Percentiles rank a stretch among this genome's conserved stretches.
These are phyloP conservation scores for Ambrosia hybrid DNA, from an alignment of 140 eudicot species.

Conservation along the genomic window DNA sequence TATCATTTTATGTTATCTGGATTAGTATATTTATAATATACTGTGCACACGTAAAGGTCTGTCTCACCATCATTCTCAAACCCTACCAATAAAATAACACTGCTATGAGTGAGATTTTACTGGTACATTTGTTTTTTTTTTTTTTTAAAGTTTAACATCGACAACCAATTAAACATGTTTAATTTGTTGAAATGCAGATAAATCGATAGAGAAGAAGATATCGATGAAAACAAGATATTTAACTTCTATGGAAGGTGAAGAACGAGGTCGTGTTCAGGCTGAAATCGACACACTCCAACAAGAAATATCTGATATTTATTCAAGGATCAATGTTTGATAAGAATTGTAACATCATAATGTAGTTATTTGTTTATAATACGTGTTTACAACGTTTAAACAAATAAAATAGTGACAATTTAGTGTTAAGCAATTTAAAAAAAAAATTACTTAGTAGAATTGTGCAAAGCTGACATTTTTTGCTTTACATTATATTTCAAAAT, in stretches of 20 bases:
- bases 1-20: too few relatives aligned
- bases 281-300: slow-evolving; percentile 39
- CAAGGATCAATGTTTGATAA: slow-evolving; percentile 4
- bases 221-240: slow-evolving; percentile 14
- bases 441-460: not conserved
- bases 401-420: not conserved
- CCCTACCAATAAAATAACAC: too few relatives aligned
- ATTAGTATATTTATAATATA: too few relatives aligned
- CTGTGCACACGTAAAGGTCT: too few relatives aligned
- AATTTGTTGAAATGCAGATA: slow-evolving; percentile 41
- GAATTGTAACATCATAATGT: slow-evolving; percentile 4
- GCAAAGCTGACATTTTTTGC: too few relatives aligned
- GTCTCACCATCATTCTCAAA: too few relatives aligned
- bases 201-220: slow-evolving; percentile 41
- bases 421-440: not conserved
- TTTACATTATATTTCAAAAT: too few relatives aligned
- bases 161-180: not conserved
- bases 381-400: not conserved
- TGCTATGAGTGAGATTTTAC: too few relatives aligned
- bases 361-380: not conserved
- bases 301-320: slow-evolving; percentile 29
- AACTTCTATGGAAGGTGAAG: slow-evolving; percentile 24
- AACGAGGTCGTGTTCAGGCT: slow-evolving; percentile 34
- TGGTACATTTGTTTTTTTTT: too few relatives aligned
- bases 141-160: too few relatives aligned